phyloP scores from a whole-genome alignment of 2,329 filamentous ascomycete species.

The Phyllosticta citribraziliensis region DNA sequence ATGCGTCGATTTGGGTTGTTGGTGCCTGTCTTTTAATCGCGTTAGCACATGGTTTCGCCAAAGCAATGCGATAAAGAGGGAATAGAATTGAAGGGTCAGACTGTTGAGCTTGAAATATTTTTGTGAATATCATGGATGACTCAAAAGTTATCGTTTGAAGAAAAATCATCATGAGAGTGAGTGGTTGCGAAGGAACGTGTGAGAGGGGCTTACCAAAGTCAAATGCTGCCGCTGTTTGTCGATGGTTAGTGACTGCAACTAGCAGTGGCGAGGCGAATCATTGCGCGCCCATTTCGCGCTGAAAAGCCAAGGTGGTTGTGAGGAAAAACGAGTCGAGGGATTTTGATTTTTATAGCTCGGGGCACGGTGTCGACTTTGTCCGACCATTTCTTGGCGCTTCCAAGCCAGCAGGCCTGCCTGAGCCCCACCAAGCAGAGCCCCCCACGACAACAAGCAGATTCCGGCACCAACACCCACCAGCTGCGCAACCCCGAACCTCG shows the following conservation, averaged over 20 bases:
- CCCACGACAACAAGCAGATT: conserved; percentile 10
- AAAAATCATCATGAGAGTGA: conserved; percentile 16
- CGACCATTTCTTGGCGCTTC: background rate
- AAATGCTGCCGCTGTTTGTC: background rate
- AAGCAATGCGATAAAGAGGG: background rate
- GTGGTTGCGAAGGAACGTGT: conserved; percentile 1
- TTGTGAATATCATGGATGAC: conserved; percentile 24
- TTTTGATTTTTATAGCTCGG: conserved; percentile 1
- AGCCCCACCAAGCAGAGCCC: conserved; percentile 9
- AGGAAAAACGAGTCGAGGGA: background rate
- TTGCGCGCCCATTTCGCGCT: no score
- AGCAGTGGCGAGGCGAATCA: background rate
- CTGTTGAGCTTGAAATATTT: conserved; percentile 44
- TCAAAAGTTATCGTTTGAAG: conserved; percentile 33
- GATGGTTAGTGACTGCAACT: background rate
- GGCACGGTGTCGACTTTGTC: conserved; percentile 1
- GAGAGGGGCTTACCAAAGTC: conserved; percentile 15
- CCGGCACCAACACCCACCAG: conserved; percentile 3
- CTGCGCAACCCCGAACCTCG: background rate
- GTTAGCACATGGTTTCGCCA: background rate
- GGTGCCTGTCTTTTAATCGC: background rate
- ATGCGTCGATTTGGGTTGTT: no score
- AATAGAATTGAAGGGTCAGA: conserved; percentile 29
- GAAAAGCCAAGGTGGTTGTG: background rate
- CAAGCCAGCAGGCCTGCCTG: background rate